Evolutionary conservation across 257 asterid genomes (phyloP).

Genomic region (Thymus mandschuricus): DNA sequence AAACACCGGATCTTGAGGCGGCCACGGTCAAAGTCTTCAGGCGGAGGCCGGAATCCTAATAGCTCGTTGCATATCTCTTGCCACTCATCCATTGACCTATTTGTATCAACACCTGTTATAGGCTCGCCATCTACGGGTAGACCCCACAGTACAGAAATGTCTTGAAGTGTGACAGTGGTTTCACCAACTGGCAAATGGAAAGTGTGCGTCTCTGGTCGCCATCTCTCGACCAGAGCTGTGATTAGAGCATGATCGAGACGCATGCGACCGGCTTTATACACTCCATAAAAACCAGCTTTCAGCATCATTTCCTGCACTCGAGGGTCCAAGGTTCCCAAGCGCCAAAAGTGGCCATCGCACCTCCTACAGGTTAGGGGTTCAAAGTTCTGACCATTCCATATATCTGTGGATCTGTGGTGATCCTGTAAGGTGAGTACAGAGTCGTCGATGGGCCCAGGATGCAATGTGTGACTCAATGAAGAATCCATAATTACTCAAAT

Average conservation of each 20-base stretch:
- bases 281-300: constrained; percentile 81
- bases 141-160: constrained; percentile 76
- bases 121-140: constrained; percentile 79
- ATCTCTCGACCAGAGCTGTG: constrained; percentile 78
- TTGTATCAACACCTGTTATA: constrained; percentile 72
- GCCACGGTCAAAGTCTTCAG: constrained; percentile 70
- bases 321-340: constrained; percentile 67
- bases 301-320: constrained; percentile 67
- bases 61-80: constrained; percentile 71
- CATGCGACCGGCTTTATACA: constrained; percentile 77
- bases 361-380: constrained; percentile 82
- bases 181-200: constrained; percentile 83
- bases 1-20: constrained; percentile 71
- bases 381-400: constrained; percentile 77
- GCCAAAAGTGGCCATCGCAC: constrained; percentile 89
- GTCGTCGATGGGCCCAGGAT: constrained; percentile 78
- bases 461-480: constrained; percentile 55
- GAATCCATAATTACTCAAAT: constrained; percentile 43
- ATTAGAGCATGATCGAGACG: constrained; percentile 79
- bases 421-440: constrained; percentile 70
- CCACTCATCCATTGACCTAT: constrained; percentile 79
- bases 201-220: constrained; percentile 88
- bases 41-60: constrained; percentile 70
- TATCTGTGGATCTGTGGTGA: constrained; percentile 73
- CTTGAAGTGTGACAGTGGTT: constrained; percentile 73